Evolutionary conservation across 2,329 filamentous ascomycete species (phyloP).

Genomic region (Penicillium verrucosum): DNA sequence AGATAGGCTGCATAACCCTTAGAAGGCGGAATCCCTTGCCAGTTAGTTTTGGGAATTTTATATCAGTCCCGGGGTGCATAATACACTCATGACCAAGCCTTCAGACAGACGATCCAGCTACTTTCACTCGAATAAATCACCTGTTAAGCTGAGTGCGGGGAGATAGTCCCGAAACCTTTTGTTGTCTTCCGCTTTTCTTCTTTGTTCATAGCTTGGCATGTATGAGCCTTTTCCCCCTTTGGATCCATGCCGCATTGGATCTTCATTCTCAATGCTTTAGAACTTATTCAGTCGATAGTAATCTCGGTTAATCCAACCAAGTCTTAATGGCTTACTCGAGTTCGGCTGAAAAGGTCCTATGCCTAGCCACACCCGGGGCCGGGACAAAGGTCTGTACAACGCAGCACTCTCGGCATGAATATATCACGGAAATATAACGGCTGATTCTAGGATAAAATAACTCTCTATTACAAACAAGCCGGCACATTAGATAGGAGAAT

Average conservation of each 20-base stretch:
- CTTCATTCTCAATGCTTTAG: background rate
- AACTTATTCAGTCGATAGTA: background rate
- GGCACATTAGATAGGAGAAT: background rate
- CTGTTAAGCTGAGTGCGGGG: background rate
- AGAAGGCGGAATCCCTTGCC: background rate
- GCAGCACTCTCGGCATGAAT: background rate
- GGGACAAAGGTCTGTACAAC: background rate
- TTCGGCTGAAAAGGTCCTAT: background rate
- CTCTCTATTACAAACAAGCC: background rate
- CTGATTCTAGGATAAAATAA: background rate
- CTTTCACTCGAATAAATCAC: background rate
- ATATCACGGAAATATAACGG: no score
- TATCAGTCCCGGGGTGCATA: background rate
- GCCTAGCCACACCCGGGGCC: background rate
- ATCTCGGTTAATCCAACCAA: rapidly evolving
- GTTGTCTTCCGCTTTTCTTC: background rate
- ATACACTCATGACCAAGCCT: background rate
- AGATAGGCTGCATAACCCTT: background rate
- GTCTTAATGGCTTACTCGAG: background rate
- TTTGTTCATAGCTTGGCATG: background rate
- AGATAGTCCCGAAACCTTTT: background rate
- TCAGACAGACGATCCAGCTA: background rate
- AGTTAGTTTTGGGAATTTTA: background rate
- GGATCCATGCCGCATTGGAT: background rate
- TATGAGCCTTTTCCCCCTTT: background rate